Percentiles rank a stretch among this genome's conserved stretches.
Evolutionary conservation across 331 rosid genomes (phyloP).

Genomic region (Malus hybrid): DNA sequence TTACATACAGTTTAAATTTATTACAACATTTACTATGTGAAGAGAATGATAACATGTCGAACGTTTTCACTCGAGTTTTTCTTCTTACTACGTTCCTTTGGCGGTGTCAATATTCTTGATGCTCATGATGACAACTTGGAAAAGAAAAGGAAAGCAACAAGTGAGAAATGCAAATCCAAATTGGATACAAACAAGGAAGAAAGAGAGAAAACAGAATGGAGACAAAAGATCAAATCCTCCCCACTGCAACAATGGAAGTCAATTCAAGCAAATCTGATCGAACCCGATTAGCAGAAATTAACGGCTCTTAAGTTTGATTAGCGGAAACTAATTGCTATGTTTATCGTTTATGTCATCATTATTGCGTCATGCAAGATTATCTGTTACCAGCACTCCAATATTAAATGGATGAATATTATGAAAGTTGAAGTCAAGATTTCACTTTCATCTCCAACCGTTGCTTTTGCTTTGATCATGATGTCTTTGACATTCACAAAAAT

Average conservation of each 20-base stretch:
- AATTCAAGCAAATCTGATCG: background rate
- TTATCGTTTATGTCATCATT: background rate
- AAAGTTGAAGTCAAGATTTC: conserved; percentile 1
- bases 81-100: background rate
- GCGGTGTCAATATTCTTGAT: background rate
- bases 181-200: no score
- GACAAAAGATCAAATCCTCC: conserved; percentile 4
- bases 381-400: background rate
- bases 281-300: background rate
- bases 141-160: background rate
- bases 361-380: conserved; percentile 2
- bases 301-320: no score
- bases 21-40: background rate
- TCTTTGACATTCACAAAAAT: conserved; percentile 23
- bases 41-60: background rate
- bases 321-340: background rate
- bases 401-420: background rate
- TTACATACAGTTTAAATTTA: no score
- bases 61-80: no score
- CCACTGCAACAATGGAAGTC: background rate
- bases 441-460: conserved; percentile 11
- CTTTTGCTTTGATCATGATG: background rate
- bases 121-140: background rate
- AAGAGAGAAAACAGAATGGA: background rate
- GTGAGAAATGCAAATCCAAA: no score